phyloP scores from a whole-genome alignment of 2,329 filamentous ascomycete genomes.

The Colletotrichum trifolii region DNA sequence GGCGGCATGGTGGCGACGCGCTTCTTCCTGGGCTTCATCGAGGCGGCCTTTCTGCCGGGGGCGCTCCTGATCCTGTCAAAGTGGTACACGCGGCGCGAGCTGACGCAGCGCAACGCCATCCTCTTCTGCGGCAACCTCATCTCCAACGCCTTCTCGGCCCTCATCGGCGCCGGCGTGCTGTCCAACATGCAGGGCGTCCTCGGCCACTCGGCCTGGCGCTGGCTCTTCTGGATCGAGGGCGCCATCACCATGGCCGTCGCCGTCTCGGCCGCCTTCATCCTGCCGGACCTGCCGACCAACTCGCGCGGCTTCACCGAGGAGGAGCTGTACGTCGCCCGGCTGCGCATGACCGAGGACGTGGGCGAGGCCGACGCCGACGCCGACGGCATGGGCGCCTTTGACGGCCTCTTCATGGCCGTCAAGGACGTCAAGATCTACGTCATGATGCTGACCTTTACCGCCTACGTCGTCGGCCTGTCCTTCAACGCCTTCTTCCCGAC shows the following conservation, averaged over 20 bases:
- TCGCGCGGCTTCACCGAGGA: conserved; percentile 68
- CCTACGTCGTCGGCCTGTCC: conserved; percentile 68
- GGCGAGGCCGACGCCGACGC: conserved; percentile 66
- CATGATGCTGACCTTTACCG: conserved; percentile 71
- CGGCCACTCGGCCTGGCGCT: conserved; percentile 68
- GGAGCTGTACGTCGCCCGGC: conserved; percentile 65
- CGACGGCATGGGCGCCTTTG: conserved; percentile 60
- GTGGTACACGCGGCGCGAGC: conserved; percentile 73
- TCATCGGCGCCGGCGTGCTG: conserved; percentile 69
- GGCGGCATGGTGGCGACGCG: conserved; percentile 65
- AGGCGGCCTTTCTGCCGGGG: conserved; percentile 74
- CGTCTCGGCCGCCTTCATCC: conserved; percentile 57
- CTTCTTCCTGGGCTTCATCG: conserved; percentile 71
- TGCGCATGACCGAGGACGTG: conserved; percentile 67
- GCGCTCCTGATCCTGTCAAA: conserved; percentile 72
- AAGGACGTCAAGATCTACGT: conserved; percentile 72
- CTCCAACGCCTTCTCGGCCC: conserved; percentile 68
- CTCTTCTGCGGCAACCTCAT: conserved; percentile 70
- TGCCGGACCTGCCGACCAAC: conserved; percentile 67
- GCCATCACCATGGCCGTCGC: conserved; percentile 61
- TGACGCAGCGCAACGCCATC: conserved; percentile 65
- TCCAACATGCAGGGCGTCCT: conserved; percentile 66
- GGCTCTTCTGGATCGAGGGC: conserved; percentile 72
- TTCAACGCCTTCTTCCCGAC: conserved; percentile 71
- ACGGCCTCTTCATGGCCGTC: conserved; percentile 67